Evolutionary conservation across 2,329 filamentous ascomycete species (phyloP).

Genomic region (Diaporthe vexans): DNA sequence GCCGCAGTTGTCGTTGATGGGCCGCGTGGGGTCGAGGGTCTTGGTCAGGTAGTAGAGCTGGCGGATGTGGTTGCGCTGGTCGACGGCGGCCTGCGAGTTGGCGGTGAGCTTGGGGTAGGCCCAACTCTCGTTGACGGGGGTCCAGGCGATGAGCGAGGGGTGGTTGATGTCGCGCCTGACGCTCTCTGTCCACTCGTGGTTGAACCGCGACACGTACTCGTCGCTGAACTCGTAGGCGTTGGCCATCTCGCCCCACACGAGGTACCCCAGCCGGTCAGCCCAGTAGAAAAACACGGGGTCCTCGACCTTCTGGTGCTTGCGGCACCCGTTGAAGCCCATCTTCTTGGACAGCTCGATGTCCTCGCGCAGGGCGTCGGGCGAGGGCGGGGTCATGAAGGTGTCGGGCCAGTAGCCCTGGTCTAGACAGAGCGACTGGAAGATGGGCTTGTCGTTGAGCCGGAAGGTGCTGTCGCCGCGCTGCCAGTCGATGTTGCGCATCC

Average conservation of each 20-base stretch:
- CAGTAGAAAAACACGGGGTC: constrained; percentile 72
- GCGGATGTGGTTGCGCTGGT: constrained; percentile 75
- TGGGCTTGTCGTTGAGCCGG: constrained; percentile 69
- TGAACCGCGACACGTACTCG: constrained; percentile 71
- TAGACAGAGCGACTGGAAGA: constrained; percentile 72
- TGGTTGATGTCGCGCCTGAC: constrained; percentile 76
- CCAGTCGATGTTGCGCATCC: constrained; percentile 74
- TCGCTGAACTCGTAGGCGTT: constrained; percentile 74
- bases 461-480: constrained; percentile 69
- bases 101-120: constrained; percentile 71
- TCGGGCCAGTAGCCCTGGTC: constrained; percentile 76
- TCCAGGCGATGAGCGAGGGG: constrained; percentile 75
- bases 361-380: constrained; percentile 57
- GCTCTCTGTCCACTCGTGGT: constrained; percentile 74
- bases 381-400: constrained; percentile 71
- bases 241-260: constrained; percentile 76
- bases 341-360: constrained; percentile 70
- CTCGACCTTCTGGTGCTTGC: constrained; percentile 76
- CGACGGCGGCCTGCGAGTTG: constrained; percentile 66
- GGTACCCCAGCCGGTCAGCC: constrained; percentile 71
- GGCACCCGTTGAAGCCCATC: constrained; percentile 75
- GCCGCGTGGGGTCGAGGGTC: constrained; percentile 72
- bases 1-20: constrained; percentile 79
- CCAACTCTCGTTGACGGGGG: constrained; percentile 75
- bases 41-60: constrained; percentile 75